Evolutionary conservation across 169 alveolate species (phyloP).

Genomic region (Eimeria maxima): DNA sequence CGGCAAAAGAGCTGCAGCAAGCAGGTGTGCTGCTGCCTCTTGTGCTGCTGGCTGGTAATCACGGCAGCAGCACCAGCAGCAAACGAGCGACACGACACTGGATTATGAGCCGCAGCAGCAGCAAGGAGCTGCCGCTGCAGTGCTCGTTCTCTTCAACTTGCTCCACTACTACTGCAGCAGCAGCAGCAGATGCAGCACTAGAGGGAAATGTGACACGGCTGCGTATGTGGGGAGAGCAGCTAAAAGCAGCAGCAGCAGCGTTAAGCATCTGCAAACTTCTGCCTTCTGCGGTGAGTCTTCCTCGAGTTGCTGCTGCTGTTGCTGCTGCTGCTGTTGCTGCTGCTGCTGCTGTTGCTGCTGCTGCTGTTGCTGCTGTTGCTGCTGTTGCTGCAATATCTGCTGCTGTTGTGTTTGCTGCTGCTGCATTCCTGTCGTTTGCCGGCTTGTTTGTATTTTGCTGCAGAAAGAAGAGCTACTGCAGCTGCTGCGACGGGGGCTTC

Average conservation of each 20-base stretch:
- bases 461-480: slow-evolving; percentile 61
- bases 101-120: slow-evolving; percentile 21
- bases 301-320: neutral
- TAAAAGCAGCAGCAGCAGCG: slow-evolving; percentile 66
- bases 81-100: neutral
- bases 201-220: slow-evolving; percentile 32
- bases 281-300: slow-evolving; percentile 8
- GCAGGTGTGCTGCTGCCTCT: slow-evolving; percentile 37
- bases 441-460: neutral
- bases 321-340: neutral
- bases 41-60: slow-evolving; percentile 30
- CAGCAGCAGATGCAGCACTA: slow-evolving; percentile 12
- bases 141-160: neutral
- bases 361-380: slow-evolving; percentile 40
- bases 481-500: neutral
- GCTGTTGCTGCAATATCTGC: neutral
- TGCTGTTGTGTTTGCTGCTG: slow-evolving; percentile 18
- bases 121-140: slow-evolving; percentile 25
- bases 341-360: neutral
- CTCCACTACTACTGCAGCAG: neutral
- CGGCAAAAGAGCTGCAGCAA: slow-evolving; percentile 18
- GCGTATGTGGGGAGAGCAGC: slow-evolving; percentile 53
- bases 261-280: neutral
- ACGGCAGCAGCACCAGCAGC: slow-evolving; percentile 55
- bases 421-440: neutral